Base-by-base conservation (phyloP, 345 rosid species). In the Sonneratia caseolaris region DNA sequence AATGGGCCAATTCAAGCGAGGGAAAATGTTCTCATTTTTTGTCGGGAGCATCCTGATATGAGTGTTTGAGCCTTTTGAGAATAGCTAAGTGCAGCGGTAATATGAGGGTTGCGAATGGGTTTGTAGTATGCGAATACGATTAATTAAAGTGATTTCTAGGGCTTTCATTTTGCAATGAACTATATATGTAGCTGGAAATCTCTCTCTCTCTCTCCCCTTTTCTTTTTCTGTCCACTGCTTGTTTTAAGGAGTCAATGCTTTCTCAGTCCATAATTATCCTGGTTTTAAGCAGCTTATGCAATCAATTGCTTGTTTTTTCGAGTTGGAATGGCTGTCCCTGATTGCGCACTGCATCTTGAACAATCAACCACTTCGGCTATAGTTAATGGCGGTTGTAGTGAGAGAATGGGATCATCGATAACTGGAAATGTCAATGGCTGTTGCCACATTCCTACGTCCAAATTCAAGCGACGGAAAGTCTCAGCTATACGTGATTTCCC, bases 401-500 rank as follows among this genome's bases (percentile, higher is more conserved):
- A 77, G 73, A 74, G 72, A 45, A 62, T 71, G 6, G 85, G 76
- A 71, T 69, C 65, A 49, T 3, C 56, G 12, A 72, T 64, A 1
- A 73, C 72, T 73, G 80, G 56, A 56, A 80, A 77, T 73, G 87
- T 77, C 72, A 64, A 72, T 62, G 71, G 71, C 72, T 68, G 53
- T 43, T 70, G 72, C 61, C 68, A 18, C 18, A 14, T 35, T 16
- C 73, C 68, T 61, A 68, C 18, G 24, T 75, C 79, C 38, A 86
- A 78, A 80, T 73, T 68, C 71, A 91, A 82, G 86, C 77, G 72
- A 27, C 80, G 81, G 47, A 78, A 49, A 70, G 81, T 82, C 80
- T 81, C 74, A 53, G 91, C 84, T 4, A 35, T 74, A 71, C 82
- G 90, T 19, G 85, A 86, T 70, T 88, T 80, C 45, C 88, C 96